Base-by-base conservation (phyloP, 495 filamentous ascomycete genomes). In the Hypoxylon rickii region DNA sequence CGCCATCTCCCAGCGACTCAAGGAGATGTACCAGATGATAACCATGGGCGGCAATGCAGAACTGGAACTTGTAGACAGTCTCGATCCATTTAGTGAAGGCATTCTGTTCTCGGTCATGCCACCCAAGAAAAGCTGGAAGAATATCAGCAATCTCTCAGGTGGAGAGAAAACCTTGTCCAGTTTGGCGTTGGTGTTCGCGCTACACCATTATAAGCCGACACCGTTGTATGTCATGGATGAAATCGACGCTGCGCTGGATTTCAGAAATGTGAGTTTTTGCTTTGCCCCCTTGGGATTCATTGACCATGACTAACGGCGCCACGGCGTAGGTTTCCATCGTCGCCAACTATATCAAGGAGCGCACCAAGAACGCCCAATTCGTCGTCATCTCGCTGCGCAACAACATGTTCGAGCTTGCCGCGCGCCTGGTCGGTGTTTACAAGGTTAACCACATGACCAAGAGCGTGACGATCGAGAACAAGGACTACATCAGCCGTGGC, bases 21-120 rank as follows among this genome's bases (percentile, higher is more conserved):
- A 98, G 77, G 94, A 98, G 71, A 98, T 98, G 94, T 98, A 98
- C 75, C 94, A 97, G 72, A 97, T 98, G 94, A 98, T 98, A 72
- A 98, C 94, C 20, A 98, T 98, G 94, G 94, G 94, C 55, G 94
- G 94, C 34, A 98, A 98, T 64, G 94, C 94, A 6, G 95, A 97
- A 77, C 79, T 98, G 11, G 94, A 98, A 69, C 84, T 98, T 20
- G 94, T 98, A 16, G 94, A 98, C 72, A 90, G 85, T 1, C 76
- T 98, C 3, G 94, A 98, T 71, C 94, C 94, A 3, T 98, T 98
- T 78, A 90, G 89, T 3, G 94, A 98, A 67, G 94, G 94, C 5
- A 97, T 98, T 50, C 71, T 97, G 29, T 98, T 98, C 73, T 89
- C 85, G 43, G 94, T 98, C 46, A 98, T 98, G 94, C 94, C 94